Base-by-base conservation (phyloP, 148 eudicot genomes). In the Spergularia bocconei region DNA sequence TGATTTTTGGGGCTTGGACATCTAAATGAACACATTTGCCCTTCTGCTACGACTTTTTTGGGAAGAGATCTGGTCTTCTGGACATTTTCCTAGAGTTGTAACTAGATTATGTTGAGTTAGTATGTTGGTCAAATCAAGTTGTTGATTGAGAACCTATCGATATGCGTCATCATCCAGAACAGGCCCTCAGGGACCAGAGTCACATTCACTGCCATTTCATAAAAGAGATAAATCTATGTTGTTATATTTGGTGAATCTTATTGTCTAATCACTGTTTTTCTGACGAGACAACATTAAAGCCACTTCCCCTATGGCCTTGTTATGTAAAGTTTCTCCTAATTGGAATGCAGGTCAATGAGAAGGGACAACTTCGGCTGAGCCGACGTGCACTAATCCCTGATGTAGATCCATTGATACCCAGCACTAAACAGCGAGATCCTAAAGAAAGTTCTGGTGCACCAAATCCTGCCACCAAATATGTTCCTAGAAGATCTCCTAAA, bases 321-420 rank as follows among this genome's bases (percentile, higher is more conserved):
- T 38, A 17, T 17, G 10, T 38, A 53, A 61, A 73, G 0, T 39
- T 56, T 51, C 54, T 61, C 47, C 14, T 19, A 33, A 33, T 20
- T 70, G 58, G 51, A 69, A 69, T 83, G 61, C 86, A 94, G 98
- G 86, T 92, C 69, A 95, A 95, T 82, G 94, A 86, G 74, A 95
- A 92, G 80, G 99, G 99, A 20, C 97, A 95, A 69, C 92, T 95
- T 82, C 97, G 99, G 66, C 85, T 95, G 75, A 95, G 99, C 77
- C 92, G 90, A 38, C 87, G 87, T 48, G 99, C 97, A 57, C 86
- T 92, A 59, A 90, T 95, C 76, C 92, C 98, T 44, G 92, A 90
- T 63, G 59, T 78, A 3, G 85, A 83, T 80, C 86, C 89, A 59
- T 82, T 88, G 63, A 79, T 90, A 67, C 83, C 91, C 14, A 82